phyloP scores from a whole-genome alignment of 345 rosid species.

The Excoecaria cochinchinensis region DNA sequence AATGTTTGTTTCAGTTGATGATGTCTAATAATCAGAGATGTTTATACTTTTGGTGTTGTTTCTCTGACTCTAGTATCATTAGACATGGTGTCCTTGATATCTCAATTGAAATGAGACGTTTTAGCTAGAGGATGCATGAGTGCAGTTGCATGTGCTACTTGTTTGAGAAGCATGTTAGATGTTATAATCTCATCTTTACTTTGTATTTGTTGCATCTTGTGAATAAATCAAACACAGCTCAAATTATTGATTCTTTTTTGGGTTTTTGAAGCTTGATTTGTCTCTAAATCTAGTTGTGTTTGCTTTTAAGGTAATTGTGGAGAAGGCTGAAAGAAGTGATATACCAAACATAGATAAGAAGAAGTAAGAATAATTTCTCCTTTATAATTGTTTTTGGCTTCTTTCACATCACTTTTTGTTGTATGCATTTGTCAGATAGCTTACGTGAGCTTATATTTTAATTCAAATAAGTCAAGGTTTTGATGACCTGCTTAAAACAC shows the following conservation, averaged over 20 bases:
- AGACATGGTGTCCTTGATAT: too few relatives aligned
- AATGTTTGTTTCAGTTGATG: not conserved
- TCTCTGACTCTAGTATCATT: not conserved
- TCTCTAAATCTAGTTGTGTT: not conserved
- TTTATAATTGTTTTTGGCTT: not conserved
- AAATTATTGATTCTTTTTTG: not conserved
- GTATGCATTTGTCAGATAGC: not conserved
- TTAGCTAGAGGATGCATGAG: not conserved
- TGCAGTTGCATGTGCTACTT: not conserved
- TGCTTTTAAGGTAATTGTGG: slow-evolving; percentile 75
- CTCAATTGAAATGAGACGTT: too few relatives aligned
- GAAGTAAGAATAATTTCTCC: slow-evolving; percentile 46
- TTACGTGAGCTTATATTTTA: not conserved
- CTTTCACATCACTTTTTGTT: not conserved
- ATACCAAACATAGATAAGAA: slow-evolving; percentile 94
- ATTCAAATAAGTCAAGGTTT: not conserved
- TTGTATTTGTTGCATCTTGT: not conserved
- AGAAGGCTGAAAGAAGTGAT: slow-evolving; percentile 93
- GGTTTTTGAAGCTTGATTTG: slow-evolving; percentile 19
- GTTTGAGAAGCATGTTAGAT: not conserved
- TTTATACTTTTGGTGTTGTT: not conserved
- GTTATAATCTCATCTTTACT: too few relatives aligned
- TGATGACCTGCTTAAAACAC: not conserved
- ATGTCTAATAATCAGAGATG: not conserved
- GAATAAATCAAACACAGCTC: too few relatives aligned